Conservation (phyloP, 805 yeast genomes). For the Cyberlindnera maclurae region DNA sequence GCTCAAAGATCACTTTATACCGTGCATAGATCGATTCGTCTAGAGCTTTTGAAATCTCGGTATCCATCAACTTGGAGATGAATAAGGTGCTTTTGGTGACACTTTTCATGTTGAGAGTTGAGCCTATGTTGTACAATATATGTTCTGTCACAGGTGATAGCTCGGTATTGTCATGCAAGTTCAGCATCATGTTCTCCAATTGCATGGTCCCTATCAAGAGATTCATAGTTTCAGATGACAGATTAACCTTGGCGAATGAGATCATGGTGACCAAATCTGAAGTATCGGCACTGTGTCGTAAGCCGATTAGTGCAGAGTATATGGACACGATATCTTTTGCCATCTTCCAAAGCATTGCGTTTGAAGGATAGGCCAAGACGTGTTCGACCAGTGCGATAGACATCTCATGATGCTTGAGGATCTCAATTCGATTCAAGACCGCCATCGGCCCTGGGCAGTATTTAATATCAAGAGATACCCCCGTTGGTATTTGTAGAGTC, state of each 20-base stretch:
- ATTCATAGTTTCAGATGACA: constrained; percentile 9
- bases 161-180: constrained; percentile 3
- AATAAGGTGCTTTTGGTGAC: not conserved
- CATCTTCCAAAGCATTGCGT: constrained; percentile 5
- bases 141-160: constrained; percentile 3
- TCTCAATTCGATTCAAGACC: constrained; percentile 12
- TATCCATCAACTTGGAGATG: constrained; percentile 5
- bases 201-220: constrained; percentile 7
- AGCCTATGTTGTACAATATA: constrained; percentile 11
- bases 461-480: constrained; percentile 2
- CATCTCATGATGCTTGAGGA: constrained; percentile 3
- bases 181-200: constrained; percentile 4
- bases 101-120: not conserved
- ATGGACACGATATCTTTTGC: constrained; percentile 8
- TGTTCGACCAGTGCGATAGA: constrained; percentile 9
- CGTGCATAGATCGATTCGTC: constrained; percentile 14
- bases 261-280: constrained; percentile 5
- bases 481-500: constrained; percentile 10
- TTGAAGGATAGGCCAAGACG: constrained; percentile 14
- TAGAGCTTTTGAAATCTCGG: constrained; percentile 14
- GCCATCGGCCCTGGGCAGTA: constrained; percentile 19
- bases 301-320: constrained; percentile 1
- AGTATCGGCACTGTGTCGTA: constrained; percentile 1
- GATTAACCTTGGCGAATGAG: constrained; percentile 3
- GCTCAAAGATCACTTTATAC: constrained; percentile 20